Conservation (phyloP, 305 asterid genomes). For the Fraxinus greggii region DNA sequence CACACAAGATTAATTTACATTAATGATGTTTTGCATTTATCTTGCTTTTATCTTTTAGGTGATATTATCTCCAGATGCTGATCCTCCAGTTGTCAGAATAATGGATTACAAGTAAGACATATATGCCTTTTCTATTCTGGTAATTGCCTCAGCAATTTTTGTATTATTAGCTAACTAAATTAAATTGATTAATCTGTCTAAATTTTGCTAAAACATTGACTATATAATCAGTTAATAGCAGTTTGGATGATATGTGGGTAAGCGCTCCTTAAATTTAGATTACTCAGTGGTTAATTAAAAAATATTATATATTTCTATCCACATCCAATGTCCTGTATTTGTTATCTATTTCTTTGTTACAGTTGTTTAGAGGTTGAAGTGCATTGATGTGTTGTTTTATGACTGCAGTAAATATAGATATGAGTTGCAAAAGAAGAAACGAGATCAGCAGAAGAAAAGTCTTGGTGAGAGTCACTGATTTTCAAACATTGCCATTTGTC, state of each 20-base stretch:
- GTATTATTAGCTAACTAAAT: neutral
- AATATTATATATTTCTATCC: conserved; percentile 18
- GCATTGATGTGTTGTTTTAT: conserved; percentile 24
- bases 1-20: conserved; percentile 19
- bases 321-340: neutral
- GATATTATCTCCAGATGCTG: conserved; percentile 90
- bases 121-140: neutral
- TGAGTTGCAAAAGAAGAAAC: conserved; percentile 89
- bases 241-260: neutral
- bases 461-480: conserved; percentile 44
- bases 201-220: neutral
- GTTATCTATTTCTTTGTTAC: neutral
- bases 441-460: conserved; percentile 94
- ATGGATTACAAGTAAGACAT: conserved; percentile 90
- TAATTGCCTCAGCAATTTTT: conserved; percentile 12
- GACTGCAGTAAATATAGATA: conserved; percentile 74
- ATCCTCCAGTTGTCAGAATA: conserved; percentile 85
- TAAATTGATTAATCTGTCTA: conserved; percentile 1
- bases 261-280: conserved; percentile 4
- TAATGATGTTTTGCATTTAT: conserved; percentile 26
- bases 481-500: conserved; percentile 15
- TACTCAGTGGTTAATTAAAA: neutral
- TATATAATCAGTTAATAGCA: conserved; percentile 2
- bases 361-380: neutral
- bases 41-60: conserved; percentile 52